phyloP scores from a whole-genome alignment of 225 moss, liverwort and hornwort species.

The Thuidium tamariscinum region DNA sequence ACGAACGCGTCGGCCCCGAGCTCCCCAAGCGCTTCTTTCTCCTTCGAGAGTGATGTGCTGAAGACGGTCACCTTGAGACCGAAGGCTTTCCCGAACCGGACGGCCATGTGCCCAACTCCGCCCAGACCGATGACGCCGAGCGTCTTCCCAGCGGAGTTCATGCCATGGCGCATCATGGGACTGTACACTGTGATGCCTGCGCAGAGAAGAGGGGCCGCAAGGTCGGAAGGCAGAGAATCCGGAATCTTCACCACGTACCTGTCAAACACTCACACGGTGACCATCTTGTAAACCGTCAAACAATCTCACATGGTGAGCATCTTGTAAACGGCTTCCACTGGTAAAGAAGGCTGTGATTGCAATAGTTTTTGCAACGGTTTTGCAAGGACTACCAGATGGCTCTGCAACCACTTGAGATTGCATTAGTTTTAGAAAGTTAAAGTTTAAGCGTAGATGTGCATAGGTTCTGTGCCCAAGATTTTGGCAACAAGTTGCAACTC shows the following conservation, averaged over 20 bases:
- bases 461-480: neutral
- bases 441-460: neutral
- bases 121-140: constrained; percentile 57
- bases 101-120: constrained; percentile 63
- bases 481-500: neutral
- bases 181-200: constrained; percentile 60
- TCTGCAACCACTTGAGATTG: neutral
- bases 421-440: neutral
- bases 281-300: neutral
- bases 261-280: neutral
- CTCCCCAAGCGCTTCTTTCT: constrained; percentile 31
- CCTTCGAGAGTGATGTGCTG: constrained; percentile 42
- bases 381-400: no score
- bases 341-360: neutral
- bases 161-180: constrained; percentile 52
- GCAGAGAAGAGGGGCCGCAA: constrained; percentile 56
- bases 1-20: constrained; percentile 53
- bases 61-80: constrained; percentile 51
- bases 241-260: constrained; percentile 24
- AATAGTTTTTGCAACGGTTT: neutral
- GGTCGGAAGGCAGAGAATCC: constrained; percentile 23
- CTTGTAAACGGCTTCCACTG: neutral
- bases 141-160: constrained; percentile 46
- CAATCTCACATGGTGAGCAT: neutral
- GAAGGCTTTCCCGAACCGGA: constrained; percentile 48